A percentile compares a stretch with the other conserved stretches of the same genome.
Conservation (phyloP, 2,329 filamentous ascomycete species). For the Eurotiales sp. region DNA sequence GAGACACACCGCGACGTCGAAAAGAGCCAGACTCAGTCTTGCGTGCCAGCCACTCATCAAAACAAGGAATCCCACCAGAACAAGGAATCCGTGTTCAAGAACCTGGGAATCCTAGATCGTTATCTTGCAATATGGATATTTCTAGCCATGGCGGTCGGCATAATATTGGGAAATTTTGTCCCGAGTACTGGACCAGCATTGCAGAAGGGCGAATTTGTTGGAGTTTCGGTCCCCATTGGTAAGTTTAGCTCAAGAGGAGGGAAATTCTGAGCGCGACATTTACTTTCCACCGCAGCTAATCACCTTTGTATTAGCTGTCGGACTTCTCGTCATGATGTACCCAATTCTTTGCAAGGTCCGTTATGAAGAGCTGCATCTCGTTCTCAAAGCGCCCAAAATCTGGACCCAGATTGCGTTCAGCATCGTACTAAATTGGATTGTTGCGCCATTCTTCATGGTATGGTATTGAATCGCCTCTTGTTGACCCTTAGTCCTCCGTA, state of each 20-base stretch:
- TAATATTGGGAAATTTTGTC: conserved; percentile 73
- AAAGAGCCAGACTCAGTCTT: not conserved
- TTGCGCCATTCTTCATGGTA: conserved; percentile 80
- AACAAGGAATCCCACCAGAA: not conserved
- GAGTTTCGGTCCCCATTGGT: conserved; percentile 66
- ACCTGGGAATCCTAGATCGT: conserved; percentile 59
- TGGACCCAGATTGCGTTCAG: conserved; percentile 78
- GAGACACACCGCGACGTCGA: not conserved
- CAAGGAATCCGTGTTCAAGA: conserved; percentile 22
- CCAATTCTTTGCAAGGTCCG: conserved; percentile 84
- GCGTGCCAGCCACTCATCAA: not conserved
- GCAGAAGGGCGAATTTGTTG: conserved; percentile 68
- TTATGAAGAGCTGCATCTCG: conserved; percentile 68
- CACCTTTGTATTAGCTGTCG: conserved; percentile 55
- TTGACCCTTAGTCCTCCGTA: too few species aligned
- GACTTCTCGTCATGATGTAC: conserved; percentile 89
- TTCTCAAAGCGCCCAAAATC: conserved; percentile 58
- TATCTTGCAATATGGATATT: conserved; percentile 71
- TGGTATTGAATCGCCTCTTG: conserved; percentile 15
- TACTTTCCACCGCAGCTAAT: too few species aligned
- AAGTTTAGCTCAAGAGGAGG: too few species aligned
- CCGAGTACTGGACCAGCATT: conserved; percentile 58
- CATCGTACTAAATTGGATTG: conserved; percentile 74
- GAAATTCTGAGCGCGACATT: too few species aligned
- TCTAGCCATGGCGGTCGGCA: conserved; percentile 71